Evolutionary conservation across 345 rosid genomes (phyloP).

Genomic region (Acer yangbiense): DNA sequence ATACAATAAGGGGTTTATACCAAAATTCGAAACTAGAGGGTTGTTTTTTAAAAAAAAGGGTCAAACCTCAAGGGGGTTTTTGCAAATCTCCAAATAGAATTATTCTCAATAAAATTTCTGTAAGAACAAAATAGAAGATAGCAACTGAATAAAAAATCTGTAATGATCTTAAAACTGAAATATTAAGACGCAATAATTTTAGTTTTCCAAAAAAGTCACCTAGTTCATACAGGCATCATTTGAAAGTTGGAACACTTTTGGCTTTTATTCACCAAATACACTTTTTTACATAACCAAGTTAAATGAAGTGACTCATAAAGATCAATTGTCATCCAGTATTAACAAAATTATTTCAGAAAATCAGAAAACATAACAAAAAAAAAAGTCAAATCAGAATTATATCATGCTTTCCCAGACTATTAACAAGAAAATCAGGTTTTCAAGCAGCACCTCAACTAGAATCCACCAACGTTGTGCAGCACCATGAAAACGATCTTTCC

Average conservation of each 20-base stretch:
- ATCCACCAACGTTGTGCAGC: constrained; percentile 95
- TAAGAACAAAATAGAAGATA: neutral
- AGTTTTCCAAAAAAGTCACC: neutral
- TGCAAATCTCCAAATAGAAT: neutral
- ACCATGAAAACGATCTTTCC: constrained; percentile 98
- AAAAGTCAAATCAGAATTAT: neutral
- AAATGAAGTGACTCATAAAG: neutral
- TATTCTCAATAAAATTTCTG: neutral
- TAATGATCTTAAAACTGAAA: neutral
- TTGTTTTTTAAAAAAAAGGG: too few species aligned
- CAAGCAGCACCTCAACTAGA: constrained; percentile 73
- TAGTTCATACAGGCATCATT: constrained; percentile 4
- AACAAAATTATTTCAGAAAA: neutral
- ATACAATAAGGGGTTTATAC: too few species aligned
- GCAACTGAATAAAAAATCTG: neutral
- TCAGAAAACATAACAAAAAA: neutral
- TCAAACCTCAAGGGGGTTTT: too few species aligned
- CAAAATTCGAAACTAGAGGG: too few species aligned
- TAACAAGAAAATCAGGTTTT: constrained; percentile 13
- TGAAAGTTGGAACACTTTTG: neutral
- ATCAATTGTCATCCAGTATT: constrained; percentile 8
- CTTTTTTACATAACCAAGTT: neutral
- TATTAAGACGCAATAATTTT: neutral
- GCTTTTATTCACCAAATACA: neutral
- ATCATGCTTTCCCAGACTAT: neutral